Conservation (phyloP, 345 rosid species). For the Rhizophora apiculata region DNA sequence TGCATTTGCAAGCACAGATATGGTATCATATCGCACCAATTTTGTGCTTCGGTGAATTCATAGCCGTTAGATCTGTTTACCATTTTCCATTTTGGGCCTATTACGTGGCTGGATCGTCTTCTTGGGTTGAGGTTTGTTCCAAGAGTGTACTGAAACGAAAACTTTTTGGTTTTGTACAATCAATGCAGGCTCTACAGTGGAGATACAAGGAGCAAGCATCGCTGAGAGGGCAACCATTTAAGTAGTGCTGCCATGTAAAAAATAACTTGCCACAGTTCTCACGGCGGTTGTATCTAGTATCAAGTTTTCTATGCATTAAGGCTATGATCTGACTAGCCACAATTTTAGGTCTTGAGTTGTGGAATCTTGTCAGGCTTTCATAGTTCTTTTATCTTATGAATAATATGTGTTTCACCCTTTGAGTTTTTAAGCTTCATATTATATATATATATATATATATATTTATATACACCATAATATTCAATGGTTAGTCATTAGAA, state of each 20-base stretch:
- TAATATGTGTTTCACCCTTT: too few relatives aligned
- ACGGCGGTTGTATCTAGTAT: too few relatives aligned
- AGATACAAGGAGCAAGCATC: slow-evolving; percentile 81
- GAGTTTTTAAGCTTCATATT: too few relatives aligned
- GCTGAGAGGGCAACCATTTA: slow-evolving; percentile 8
- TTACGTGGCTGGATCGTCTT: slow-evolving; percentile 18
- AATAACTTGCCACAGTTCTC: too few relatives aligned
- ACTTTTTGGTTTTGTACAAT: background rate
- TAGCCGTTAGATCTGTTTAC: slow-evolving; percentile 9
- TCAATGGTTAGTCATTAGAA: too few relatives aligned
- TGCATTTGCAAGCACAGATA: slow-evolving; percentile 8
- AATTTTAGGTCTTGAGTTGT: too few relatives aligned
- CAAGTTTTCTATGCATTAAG: too few relatives aligned
- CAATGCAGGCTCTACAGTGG: slow-evolving; percentile 82
- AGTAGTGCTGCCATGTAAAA: background rate
- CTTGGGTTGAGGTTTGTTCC: background rate
- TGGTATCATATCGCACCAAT: background rate
- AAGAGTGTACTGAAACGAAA: too few relatives aligned
- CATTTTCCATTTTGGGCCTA: background rate
- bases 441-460: too few relatives aligned
- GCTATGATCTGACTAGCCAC: background rate
- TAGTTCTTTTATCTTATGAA: too few relatives aligned
- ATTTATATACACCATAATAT: too few relatives aligned
- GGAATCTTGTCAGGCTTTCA: too few relatives aligned
- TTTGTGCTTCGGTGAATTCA: background rate